A percentile compares a stretch with the other conserved stretches of the same genome.
Evolutionary conservation across 805 yeast species (phyloP).

Genomic region (Monosporozyma yasuniensis): DNA sequence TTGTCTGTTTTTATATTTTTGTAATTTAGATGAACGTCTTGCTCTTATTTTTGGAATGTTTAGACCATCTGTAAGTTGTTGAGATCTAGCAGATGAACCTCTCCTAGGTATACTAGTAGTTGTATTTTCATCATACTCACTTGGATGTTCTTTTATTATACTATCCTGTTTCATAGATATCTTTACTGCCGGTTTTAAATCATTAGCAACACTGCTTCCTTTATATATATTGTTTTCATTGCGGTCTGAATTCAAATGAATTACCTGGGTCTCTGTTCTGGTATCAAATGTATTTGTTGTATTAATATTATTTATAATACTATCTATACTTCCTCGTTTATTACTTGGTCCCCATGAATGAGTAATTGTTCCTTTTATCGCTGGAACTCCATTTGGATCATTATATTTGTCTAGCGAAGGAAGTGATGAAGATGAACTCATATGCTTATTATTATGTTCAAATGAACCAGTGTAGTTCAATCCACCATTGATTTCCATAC

Average conservation of each 20-base stretch:
- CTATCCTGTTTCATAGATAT: slow-evolving; percentile 2
- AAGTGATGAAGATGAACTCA: neutral
- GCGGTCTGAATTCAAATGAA: slow-evolving; percentile 5
- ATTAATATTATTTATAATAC: neutral
- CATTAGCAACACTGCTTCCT: neutral
- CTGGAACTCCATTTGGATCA: slow-evolving; percentile 17
- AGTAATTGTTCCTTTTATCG: slow-evolving; percentile 40
- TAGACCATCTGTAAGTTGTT: neutral
- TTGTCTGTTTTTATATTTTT: slow-evolving; percentile 21
- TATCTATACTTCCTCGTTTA: neutral
- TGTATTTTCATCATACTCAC: neutral
- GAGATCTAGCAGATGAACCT: neutral
- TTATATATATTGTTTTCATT: neutral
- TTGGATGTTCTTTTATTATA: neutral
- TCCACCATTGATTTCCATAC: neutral
- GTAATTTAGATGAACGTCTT: neutral
- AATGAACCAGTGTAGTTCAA: neutral
- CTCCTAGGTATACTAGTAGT: neutral
- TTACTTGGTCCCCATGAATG: slow-evolving; percentile 39
- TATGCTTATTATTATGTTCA: neutral
- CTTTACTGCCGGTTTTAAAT: slow-evolving; percentile 15
- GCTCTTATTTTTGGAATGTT: slow-evolving; percentile 1
- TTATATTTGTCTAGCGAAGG: neutral
- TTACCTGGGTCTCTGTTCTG: slow-evolving; percentile 5
- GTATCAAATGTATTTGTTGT: neutral